Base-by-base conservation (phyloP, 2,329 filamentous ascomycete genomes). In the Byssoonygena ceratinophila region DNA sequence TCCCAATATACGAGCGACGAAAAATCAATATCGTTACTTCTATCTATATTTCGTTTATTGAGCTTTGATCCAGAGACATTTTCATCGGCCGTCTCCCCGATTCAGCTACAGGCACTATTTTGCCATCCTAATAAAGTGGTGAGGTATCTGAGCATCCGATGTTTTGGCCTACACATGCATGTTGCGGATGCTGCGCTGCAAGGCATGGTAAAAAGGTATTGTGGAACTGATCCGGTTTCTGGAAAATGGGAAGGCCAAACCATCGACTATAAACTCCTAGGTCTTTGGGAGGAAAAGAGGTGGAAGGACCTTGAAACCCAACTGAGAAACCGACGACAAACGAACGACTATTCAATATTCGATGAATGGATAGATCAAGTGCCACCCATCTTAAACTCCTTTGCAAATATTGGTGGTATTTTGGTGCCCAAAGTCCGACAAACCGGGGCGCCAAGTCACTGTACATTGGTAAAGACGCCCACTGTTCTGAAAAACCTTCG, bases 101-200 rank as follows among this genome's bases (percentile, higher is more conserved):
- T 80, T 44, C 78, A 79, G 57, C 74, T 95, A 40, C 82, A 89
- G 68, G 69, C 69, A 27, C 72, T 94, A 11, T 84, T 95, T 59
- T 71, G 74, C 41, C 76, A 81, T 61, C 51, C 66, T 44, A 75
- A 77, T 59, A 72, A 69, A 54, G 71, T 78, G 14, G 78, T 94
- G 47, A 81, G 85, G 68, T 95, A 90, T 67, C 75, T 97, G 55
- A 84, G 89, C 12, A 78, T 94, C 52, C 81, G 88, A 57, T 80
- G 90, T 54, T 85, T 95, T 58, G 89, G 84, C 63, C 75, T 87
- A 57, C 80, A 88, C 53, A 80, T 94, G 60, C 81, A 82, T 61
- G 85, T 85, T 27, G 84, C 92, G 3, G 92, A 98, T 66, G 74
- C 77, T 58, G 87, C 87, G 57, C 76, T 85, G 45, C 84, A 94